Percentiles rank a stretch among this genome's conserved stretches.
Evolutionary conservation across 441 rosid species (phyloP).

Genomic region (Pelargonium australe): DNA sequence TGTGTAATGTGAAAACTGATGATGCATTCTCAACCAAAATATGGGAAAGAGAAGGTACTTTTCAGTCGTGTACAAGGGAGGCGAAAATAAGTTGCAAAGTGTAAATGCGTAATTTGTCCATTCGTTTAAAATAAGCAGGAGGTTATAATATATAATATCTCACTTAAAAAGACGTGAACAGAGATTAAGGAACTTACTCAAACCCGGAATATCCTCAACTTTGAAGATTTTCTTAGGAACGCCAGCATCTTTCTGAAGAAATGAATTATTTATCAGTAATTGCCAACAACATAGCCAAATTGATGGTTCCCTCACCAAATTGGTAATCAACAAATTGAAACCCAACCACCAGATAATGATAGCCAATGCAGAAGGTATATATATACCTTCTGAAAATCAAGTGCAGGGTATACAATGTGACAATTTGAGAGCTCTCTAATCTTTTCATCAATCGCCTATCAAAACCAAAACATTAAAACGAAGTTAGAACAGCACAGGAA

Average conservation of each 20-base stretch:
- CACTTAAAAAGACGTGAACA: not conserved
- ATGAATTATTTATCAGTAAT: slow-evolving; percentile 21
- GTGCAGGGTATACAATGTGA: slow-evolving; percentile 67
- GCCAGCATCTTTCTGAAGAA: slow-evolving; percentile 80
- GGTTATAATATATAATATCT: not conserved
- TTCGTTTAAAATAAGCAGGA: not conserved
- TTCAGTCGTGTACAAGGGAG: no score
- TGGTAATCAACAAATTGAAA: not conserved
- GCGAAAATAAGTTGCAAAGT: no score
- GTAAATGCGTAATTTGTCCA: no score
- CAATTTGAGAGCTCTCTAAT: slow-evolving; percentile 90
- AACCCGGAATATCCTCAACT: slow-evolving; percentile 86
- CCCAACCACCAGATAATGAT: not conserved
- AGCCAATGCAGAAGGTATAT: not conserved
- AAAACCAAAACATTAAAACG: slow-evolving; percentile 24
- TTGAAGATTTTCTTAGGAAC: slow-evolving; percentile 62
- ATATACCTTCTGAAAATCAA: slow-evolving; percentile 79
- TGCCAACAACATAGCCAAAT: slow-evolving; percentile 6
- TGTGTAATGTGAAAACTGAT: no score
- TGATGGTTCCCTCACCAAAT: not conserved
- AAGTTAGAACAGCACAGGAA: slow-evolving; percentile 8
- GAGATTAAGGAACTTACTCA: slow-evolving; percentile 59
- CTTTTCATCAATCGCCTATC: slow-evolving; percentile 92
- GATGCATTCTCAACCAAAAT: no score
- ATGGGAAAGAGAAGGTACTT: no score